phyloP scores from a whole-genome alignment of 2,329 filamentous ascomycete genomes.

The Dactylellina parvicollis region DNA sequence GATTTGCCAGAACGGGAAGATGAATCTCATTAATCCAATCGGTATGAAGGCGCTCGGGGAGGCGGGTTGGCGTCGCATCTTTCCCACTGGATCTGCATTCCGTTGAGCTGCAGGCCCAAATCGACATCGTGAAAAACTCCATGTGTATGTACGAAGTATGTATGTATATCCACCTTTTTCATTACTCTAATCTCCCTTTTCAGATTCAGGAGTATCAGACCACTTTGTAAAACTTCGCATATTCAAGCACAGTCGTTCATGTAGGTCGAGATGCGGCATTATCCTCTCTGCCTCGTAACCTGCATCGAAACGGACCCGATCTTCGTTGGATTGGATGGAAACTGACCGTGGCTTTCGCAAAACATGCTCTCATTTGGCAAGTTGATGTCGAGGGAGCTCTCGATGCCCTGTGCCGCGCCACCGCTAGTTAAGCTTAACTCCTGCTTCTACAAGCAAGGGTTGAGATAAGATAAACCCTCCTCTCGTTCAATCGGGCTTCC shows the following conservation, averaged over 20 bases:
- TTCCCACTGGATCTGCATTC: constrained; percentile 24
- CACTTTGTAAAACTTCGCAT: no score
- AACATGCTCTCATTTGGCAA: constrained; percentile 23
- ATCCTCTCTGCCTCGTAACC: no score
- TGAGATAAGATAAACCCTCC: constrained; percentile 34
- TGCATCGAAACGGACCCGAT: background rate
- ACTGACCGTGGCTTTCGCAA: constrained; percentile 21
- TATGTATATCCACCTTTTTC: no score
- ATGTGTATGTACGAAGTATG: no score
- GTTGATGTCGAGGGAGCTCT: constrained; percentile 35
- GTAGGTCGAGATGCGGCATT: no score
- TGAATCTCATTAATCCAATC: constrained; percentile 4
- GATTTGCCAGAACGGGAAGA: background rate
- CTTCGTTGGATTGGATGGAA: constrained; percentile 9
- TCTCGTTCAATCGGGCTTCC: constrained; percentile 41
- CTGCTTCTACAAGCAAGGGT: constrained; percentile 17
- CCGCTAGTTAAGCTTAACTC: constrained; percentile 25
- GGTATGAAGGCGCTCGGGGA: constrained; percentile 33
- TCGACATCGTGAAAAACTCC: background rate
- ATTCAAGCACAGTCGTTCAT: no score
- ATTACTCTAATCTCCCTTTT: background rate
- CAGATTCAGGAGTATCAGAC: background rate
- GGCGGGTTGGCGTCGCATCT: constrained; percentile 11
- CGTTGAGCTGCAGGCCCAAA: background rate
- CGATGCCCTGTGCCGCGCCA: constrained; percentile 4